Evolutionary conservation across 495 filamentous ascomycete genomes (phyloP).

Genomic region (Xylaria venustula): DNA sequence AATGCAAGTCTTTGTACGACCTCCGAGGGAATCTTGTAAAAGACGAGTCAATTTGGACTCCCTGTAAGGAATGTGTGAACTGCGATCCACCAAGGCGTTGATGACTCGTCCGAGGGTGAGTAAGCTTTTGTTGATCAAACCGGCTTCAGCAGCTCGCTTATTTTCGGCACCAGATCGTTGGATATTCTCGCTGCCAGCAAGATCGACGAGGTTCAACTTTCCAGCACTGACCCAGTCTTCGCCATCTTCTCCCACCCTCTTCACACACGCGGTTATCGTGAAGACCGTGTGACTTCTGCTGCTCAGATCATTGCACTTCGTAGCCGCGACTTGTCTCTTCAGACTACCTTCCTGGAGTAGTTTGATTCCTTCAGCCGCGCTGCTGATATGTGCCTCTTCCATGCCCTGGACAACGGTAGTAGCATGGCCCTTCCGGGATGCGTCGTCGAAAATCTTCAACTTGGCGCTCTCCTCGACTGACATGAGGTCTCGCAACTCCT

Average conservation of each 20-base stretch:
- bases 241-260: slow-evolving; percentile 69
- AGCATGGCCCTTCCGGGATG: slow-evolving; percentile 72
- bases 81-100: slow-evolving; percentile 91
- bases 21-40: slow-evolving; percentile 93
- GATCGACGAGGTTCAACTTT: slow-evolving; percentile 93
- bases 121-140: slow-evolving; percentile 95
- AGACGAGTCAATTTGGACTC: slow-evolving; percentile 96
- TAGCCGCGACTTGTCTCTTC: slow-evolving; percentile 93
- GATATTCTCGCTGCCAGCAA: slow-evolving; percentile 97
- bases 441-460: slow-evolving; percentile 94
- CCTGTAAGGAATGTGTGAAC: slow-evolving; percentile 89
- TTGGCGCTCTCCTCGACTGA: slow-evolving; percentile 77
- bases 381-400: slow-evolving; percentile 92
- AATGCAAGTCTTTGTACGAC: slow-evolving; percentile 95
- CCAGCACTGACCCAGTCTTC: slow-evolving; percentile 92
- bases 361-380: slow-evolving; percentile 78
- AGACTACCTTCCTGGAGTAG: slow-evolving; percentile 87
- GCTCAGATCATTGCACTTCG: slow-evolving; percentile 97
- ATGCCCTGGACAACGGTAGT: slow-evolving; percentile 91
- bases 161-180: slow-evolving; percentile 96
- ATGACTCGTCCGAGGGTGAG: slow-evolving; percentile 95
- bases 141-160: slow-evolving; percentile 92
- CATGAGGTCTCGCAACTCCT: slow-evolving; percentile 88
- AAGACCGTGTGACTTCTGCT: slow-evolving; percentile 96
- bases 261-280: slow-evolving; percentile 86